Conservation (phyloP, 2,329 filamentous ascomycete species). For the Alternaria angustiovoidea region DNA sequence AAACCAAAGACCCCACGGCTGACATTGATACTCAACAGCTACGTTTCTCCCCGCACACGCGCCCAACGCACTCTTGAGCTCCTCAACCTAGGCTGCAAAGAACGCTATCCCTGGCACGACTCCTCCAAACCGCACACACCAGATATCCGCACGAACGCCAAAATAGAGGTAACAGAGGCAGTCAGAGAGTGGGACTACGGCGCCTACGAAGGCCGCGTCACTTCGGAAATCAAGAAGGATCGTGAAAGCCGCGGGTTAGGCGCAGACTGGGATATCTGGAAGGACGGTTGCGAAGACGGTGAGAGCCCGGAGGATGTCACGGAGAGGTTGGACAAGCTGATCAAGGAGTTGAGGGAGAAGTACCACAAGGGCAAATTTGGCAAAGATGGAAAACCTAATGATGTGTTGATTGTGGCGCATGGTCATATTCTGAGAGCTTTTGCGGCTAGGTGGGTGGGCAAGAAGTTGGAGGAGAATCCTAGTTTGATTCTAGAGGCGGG, state of each 20-base stretch:
- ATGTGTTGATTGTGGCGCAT: conserved; percentile 84
- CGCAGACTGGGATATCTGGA: conserved; percentile 83
- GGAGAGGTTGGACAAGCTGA: conserved; percentile 75
- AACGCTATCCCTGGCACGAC: conserved; percentile 73
- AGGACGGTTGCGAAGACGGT: conserved; percentile 81
- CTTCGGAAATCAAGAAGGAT: conserved; percentile 58
- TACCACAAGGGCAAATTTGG: conserved; percentile 61
- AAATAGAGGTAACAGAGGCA: conserved; percentile 59
- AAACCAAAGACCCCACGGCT: not conserved
- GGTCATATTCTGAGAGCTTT: conserved; percentile 89
- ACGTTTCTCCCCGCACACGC: conserved; percentile 84
- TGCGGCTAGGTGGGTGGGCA: conserved; percentile 84
- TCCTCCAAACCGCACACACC: not conserved
- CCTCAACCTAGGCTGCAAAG: conserved; percentile 75
- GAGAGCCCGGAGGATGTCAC: conserved; percentile 81
- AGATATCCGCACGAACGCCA: conserved; percentile 50
- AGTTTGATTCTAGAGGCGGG: conserved; percentile 79
- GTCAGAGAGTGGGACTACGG: conserved; percentile 71
- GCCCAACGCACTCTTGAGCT: conserved; percentile 92
- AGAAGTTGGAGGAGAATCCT: conserved; percentile 76
- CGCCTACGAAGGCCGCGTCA: conserved; percentile 66
- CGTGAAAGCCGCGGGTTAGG: conserved; percentile 60
- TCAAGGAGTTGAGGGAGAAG: conserved; percentile 72
- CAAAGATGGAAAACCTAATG: conserved; percentile 65
- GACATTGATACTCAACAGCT: conserved; percentile 55